Evolutionary conservation across 1,139 yeast genomes (phyloP), one percentile per base, ranked within the genome.

Genomic region (Kodamaea ohmeri): DNA sequence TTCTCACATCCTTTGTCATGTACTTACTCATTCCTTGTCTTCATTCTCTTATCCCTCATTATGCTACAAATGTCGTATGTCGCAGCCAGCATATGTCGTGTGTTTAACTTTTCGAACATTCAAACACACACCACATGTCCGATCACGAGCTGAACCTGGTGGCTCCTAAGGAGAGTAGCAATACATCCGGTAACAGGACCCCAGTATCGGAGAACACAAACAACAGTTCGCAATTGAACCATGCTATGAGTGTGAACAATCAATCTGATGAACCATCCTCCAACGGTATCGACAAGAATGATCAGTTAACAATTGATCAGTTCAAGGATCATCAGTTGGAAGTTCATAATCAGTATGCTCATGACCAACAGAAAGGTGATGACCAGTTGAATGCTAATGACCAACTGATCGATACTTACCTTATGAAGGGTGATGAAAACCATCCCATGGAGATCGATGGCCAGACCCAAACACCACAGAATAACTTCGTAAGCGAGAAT

Each of bases 101-200:
- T 9, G 4, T 27, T 16, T 16, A n/a, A 15, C 30, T 27, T 27
- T 27, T 27, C 19, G 8, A 20, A 20, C 6, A n/a, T 13, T 4
- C 18, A 29, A 29, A 18, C 32, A 29, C 20, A 29, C 24, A 29
- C 32, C 32, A 29, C 25, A 29, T 29, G 32, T 17, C 24, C 11
- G 32, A 29, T 11, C 32, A 29, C 32, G 32, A 29, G 15, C 15
- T 4, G 25, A 19, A 19, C 22, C 32, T 8, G 32, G 31, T 11
- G 21, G 32, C 24, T 6, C 32, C 32, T 11, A 25, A 19, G 16
- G 16, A 17, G 15, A 27, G 21, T 21, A 17, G n/a, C 15, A 29
- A 29, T 19, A 17, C 21, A 17, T 29, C 24, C 34, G 8, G 13
- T 11, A 6, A 20, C 20, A 19, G 27, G 20, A 12, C 35, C 12